Evolutionary conservation across 768 basidiomycete genomes (phyloP).

Genomic region (Wakefieldia striispora): DNA sequence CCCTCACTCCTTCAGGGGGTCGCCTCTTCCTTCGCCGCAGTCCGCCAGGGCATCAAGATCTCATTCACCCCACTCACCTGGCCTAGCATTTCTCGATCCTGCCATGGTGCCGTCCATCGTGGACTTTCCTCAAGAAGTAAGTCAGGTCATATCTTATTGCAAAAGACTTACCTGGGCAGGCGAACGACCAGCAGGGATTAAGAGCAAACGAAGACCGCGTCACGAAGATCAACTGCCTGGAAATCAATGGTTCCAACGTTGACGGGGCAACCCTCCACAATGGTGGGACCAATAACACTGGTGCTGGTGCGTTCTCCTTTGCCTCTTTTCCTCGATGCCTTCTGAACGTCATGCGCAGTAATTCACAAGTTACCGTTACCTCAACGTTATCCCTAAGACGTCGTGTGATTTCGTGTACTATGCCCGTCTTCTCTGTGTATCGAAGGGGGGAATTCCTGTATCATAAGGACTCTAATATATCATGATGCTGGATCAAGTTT

Average conservation of each 20-base stretch:
- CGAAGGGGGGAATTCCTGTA: too few species aligned
- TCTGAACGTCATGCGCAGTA: slow-evolving; percentile 4
- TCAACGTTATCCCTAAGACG: too few species aligned
- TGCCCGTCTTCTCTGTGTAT: too few species aligned
- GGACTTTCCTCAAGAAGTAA: neutral
- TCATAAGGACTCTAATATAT: too few species aligned
- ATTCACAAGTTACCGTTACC: slow-evolving; percentile 8
- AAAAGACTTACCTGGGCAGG: neutral
- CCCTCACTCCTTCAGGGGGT: slow-evolving; percentile 5
- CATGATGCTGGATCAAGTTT: too few species aligned
- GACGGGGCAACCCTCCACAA: slow-evolving; percentile 11
- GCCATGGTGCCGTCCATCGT: neutral
- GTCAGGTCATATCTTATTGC: neutral
- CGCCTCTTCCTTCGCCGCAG: slow-evolving; percentile 5
- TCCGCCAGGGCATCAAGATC: neutral
- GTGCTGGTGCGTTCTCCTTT: slow-evolving; percentile 13
- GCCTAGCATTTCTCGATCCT: neutral
- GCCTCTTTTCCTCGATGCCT: neutral
- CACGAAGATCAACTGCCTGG: slow-evolving; percentile 4
- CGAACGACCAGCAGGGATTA: neutral
- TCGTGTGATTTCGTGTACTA: too few species aligned
- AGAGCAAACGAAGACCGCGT: neutral
- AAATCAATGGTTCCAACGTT: neutral
- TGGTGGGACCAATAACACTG: slow-evolving; percentile 1
- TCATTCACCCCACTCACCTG: neutral